Evolutionary conservation across 352 stramenopile genomes (phyloP).

Genomic region (Phytophthora pluvialis): DNA sequence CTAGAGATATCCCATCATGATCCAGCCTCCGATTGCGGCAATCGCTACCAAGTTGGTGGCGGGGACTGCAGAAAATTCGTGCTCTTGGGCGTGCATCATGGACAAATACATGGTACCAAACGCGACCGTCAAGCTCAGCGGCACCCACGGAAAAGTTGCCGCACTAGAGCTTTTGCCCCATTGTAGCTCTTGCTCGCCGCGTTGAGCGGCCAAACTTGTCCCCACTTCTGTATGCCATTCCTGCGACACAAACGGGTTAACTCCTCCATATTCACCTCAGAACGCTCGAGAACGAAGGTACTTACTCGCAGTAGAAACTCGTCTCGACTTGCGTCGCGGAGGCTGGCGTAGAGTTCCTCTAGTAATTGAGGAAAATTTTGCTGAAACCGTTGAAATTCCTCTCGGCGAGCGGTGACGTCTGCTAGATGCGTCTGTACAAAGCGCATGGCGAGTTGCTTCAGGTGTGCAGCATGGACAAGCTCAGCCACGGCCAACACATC

Average conservation of each 20-base stretch:
- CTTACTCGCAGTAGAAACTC: conserved; percentile 44
- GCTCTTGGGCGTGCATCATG: conserved; percentile 52
- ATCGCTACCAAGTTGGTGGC: conserved; percentile 60
- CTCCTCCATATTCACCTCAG: neutral
- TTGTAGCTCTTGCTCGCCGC: conserved; percentile 36
- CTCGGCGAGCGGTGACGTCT: conserved; percentile 28
- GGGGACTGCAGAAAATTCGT: conserved; percentile 59
- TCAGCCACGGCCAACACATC: conserved; percentile 72
- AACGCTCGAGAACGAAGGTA: neutral
- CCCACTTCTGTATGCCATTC: conserved; percentile 56
- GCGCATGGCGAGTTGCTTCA: conserved; percentile 58
- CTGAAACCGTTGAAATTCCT: conserved; percentile 41
- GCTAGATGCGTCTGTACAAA: conserved; percentile 45
- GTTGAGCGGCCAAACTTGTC: conserved; percentile 24
- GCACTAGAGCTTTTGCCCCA: conserved; percentile 31
- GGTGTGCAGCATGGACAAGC: conserved; percentile 54
- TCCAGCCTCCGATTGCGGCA: conserved; percentile 38
- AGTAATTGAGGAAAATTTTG: conserved; percentile 51
- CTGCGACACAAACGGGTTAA: conserved; percentile 21
- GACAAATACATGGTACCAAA: conserved; percentile 68
- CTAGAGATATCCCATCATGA: conserved; percentile 50
- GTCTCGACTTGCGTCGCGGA: conserved; percentile 35
- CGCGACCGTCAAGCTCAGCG: conserved; percentile 51
- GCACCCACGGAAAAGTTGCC: conserved; percentile 56
- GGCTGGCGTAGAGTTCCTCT: conserved; percentile 46